Evolutionary conservation across 1,139 yeast genomes (phyloP).

Genomic region (Yamadazyma dushanensis): DNA sequence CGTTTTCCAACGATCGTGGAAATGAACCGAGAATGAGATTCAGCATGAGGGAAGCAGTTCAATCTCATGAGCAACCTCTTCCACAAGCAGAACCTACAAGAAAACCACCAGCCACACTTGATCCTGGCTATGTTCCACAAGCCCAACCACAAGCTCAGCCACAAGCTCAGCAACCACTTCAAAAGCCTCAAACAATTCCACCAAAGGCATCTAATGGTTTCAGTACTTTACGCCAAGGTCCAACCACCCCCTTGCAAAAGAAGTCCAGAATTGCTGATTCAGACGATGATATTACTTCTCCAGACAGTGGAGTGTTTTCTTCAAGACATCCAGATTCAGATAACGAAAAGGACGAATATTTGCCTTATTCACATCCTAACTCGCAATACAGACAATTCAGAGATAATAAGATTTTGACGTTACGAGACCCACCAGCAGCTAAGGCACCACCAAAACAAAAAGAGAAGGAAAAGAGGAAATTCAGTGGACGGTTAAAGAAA

Average conservation of each 20-base stretch:
- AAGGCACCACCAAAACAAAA: conserved; percentile 11
- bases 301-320: conserved; percentile 18
- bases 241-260: conserved; percentile 13
- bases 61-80: conserved; percentile 2
- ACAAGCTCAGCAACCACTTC: conserved; percentile 9
- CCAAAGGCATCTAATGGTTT: not conserved
- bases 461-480: conserved; percentile 44
- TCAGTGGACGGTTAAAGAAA: conserved; percentile 58
- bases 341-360: conserved; percentile 23
- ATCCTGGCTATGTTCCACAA: not conserved
- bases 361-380: conserved; percentile 10
- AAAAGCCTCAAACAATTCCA: conserved; percentile 6
- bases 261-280: conserved; percentile 56
- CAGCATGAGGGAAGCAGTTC: conserved; percentile 13
- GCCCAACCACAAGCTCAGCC: conserved; percentile 6
- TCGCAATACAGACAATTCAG: conserved; percentile 5
- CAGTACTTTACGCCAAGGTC: not conserved
- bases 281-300: conserved; percentile 38
- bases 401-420: conserved; percentile 10
- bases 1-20: conserved; percentile 47
- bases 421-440: conserved; percentile 11
- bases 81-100: conserved; percentile 3
- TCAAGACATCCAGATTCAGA: conserved; percentile 64
- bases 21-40: conserved; percentile 10
- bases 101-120: conserved; percentile 9